Base-by-base conservation (phyloP, 192 early-diverging fungal species). In the Paraglomus occultum region DNA sequence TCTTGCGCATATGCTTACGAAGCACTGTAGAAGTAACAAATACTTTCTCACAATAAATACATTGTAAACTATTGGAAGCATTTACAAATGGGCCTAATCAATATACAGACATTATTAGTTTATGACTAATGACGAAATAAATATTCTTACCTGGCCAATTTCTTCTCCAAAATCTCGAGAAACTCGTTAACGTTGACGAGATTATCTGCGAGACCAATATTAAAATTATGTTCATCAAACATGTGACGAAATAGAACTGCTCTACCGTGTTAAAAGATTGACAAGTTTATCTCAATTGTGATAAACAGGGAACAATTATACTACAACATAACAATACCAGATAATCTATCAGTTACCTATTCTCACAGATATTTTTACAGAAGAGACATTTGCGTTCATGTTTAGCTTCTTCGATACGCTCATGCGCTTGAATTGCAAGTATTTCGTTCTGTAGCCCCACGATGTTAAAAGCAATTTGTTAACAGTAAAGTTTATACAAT, bases 1-100 rank as follows among this genome's bases (percentile, higher is more conserved):
- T 97, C 79, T 97, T 97, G 72, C 95, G 90, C 95, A 97, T 97
- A 66, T 97, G 95, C 77, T 94, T 93, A 61, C 95, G 86, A 71
- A 97, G 80, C 18, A 95, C 93, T 0, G 91, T 90, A 10, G 87
- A 80, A 10, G 91, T 88, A 18, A 91, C 93, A 74, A 95, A 97
- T 14, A 84, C 89, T 78, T 93, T 94, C 78, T 97, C 95, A 76
- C 95, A 97, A 78, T 95, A 97, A 55, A 95, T 81, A 67, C 95
- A 97, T 72, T 91, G 87, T 17, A 90, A 78, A 23, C 85, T 86
- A 52, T 66, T 15, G 11, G 44, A 50, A 45, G 17, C 60, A 17
- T 20, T 55, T 31, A 31, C 31, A 31, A 3, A 31, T 52, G 17
- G 51, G 6, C 17, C 42, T 52, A 57, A 53, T 67, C 12, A 53